Base-by-base conservation (phyloP, 176 grass and related monocot species). In the Rhipidocladum racemiflorum region DNA sequence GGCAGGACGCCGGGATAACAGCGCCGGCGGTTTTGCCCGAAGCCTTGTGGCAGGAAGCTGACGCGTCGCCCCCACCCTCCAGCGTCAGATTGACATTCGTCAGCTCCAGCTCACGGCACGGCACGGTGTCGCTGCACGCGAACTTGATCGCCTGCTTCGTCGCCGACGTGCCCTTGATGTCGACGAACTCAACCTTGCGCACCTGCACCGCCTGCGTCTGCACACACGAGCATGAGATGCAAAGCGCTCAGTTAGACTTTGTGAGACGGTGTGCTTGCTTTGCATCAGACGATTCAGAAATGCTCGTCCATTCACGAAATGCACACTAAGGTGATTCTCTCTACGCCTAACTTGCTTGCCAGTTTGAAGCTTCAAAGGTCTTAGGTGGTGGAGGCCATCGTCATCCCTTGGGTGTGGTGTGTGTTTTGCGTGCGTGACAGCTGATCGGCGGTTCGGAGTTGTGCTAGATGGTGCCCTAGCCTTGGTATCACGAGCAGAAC, bases 171-270 rank as follows among this genome's bases (percentile, higher is more conserved):
- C 92, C 92, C 23, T 80, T 80, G 18, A 91, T 83, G 74, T 42
- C 70, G 6, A 75, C 63, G 63, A 94, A 94, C 76, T 68, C 82
- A 38, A 94, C 76, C 69, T 83, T 74, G 16, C 79, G 62, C 81
- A 89, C 87, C 85, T 68, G 75, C 79, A 94, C 89, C 9, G 92
- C 89, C 80, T 49, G 51, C 13, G 92, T 87, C 89, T 93, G 85
- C 78, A 18, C 21, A 9, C 0, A 30, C 2, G 30, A 18, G 21
- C 63, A 46, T 5, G 30, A 18, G 7, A 38, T n/a, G 35, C 46
- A 17, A 65, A 24, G 2, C 1, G 17, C 40, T 7, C 17, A 60
- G 9, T 7, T 11, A 60, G 9, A 24, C 0, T 50, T 50, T 56
- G 24, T 64, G 35, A 42, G 25, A 54, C 20, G 18, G 61, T 36